Percentiles rank a stretch among this genome's conserved stretches.
Evolutionary conservation across 1,139 yeast species (phyloP).

Genomic region (Hyphopichia khmerensis): DNA sequence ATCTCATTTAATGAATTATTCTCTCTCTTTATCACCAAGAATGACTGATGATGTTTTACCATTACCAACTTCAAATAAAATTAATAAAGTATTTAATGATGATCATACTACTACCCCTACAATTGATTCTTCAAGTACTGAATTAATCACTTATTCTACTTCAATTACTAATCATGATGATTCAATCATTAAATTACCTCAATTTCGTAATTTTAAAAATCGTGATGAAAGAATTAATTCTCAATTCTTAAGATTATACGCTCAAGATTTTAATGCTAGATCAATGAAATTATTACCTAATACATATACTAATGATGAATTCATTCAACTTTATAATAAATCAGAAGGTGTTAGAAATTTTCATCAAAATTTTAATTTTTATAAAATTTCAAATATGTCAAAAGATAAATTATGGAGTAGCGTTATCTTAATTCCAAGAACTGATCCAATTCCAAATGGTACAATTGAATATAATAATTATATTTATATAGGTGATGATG

Average conservation of each 20-base stretch:
- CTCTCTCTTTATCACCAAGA: slow-evolving; percentile 16
- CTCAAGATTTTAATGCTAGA: slow-evolving; percentile 44
- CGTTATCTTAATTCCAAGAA: slow-evolving; percentile 49
- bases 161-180: neutral
- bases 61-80: neutral
- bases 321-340: slow-evolving; percentile 1
- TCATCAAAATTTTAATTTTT: slow-evolving; percentile 26
- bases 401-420: slow-evolving; percentile 50
- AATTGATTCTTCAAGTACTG: neutral
- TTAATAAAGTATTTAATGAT: neutral
- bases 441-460: slow-evolving; percentile 31
- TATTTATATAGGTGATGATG: slow-evolving; percentile 14
- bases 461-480: slow-evolving; percentile 23
- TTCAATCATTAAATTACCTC: neutral
- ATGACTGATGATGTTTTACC: slow-evolving; percentile 25
- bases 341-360: slow-evolving; percentile 14
- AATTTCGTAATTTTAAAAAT: slow-evolving; percentile 19
- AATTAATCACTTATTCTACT: neutral
- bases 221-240: slow-evolving; percentile 51
- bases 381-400: slow-evolving; percentile 35
- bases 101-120: neutral
- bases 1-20: slow-evolving; percentile 6
- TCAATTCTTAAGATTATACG: slow-evolving; percentile 44
- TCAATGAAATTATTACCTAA: slow-evolving; percentile 27
- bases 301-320: slow-evolving; percentile 26